Evolutionary conservation across 2,329 filamentous ascomycete genomes (phyloP).

Genomic region (Dryadomyces quercivorus): DNA sequence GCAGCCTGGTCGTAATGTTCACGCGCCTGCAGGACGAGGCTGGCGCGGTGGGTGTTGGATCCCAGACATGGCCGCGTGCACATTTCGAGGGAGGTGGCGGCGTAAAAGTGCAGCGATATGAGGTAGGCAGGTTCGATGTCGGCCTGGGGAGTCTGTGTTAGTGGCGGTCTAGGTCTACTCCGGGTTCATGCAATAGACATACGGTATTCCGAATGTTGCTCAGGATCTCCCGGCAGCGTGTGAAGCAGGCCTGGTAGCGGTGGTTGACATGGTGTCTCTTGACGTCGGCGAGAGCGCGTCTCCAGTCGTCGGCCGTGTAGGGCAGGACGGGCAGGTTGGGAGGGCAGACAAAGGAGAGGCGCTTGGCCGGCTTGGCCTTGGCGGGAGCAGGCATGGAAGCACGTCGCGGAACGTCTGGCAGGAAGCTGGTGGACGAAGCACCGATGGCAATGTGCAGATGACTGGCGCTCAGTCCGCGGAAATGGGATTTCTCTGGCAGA

Average conservation of each 20-base stretch:
- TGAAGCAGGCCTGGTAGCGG: conserved; percentile 39
- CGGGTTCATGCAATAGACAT: too few relatives aligned
- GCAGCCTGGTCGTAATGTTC: conserved; percentile 38
- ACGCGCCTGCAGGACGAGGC: conserved; percentile 37
- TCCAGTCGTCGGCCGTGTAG: conserved; percentile 37
- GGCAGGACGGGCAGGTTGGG: conserved; percentile 21
- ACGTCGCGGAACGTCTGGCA: neutral
- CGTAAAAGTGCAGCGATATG: conserved; percentile 49
- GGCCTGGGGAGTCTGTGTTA: too few relatives aligned
- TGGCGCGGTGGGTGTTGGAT: conserved; percentile 31
- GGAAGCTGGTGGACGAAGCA: neutral
- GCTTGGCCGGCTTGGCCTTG: conserved; percentile 12
- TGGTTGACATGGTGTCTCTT: conserved; percentile 40
- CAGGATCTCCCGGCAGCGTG: conserved; percentile 40
- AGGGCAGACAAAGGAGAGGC: conserved; percentile 11
- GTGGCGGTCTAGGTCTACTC: too few relatives aligned
- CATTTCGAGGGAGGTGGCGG: conserved; percentile 46
- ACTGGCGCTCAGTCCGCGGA: conserved; percentile 6
- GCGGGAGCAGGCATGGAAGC: conserved; percentile 5
- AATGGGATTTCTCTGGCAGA: neutral
- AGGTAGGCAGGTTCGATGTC: conserved; percentile 39
- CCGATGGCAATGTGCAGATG: neutral
- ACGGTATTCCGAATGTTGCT: conserved; percentile 33
- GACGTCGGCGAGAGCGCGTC: conserved; percentile 34
- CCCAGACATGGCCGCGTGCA: conserved; percentile 36